Conservation (phyloP, 2,329 filamentous ascomycete genomes). For the Fusarium chuoi region DNA sequence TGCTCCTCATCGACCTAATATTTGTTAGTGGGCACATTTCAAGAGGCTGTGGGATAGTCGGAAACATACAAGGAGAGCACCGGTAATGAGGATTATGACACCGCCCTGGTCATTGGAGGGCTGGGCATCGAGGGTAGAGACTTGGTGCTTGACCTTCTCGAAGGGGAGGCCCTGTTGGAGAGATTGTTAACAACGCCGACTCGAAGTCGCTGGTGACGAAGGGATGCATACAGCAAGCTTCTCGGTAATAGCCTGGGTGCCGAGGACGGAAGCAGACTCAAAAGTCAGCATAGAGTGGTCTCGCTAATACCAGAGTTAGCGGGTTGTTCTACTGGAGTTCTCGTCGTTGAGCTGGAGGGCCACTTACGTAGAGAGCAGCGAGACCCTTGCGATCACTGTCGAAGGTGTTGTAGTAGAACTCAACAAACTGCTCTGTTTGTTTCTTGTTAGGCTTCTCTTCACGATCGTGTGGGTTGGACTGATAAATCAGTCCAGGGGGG, state of each 20-base stretch:
- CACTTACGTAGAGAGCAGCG: conserved; percentile 80
- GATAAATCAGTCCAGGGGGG: neutral
- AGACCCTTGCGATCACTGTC: conserved; percentile 76
- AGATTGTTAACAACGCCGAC: conserved; percentile 12
- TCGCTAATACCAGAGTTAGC: conserved; percentile 21
- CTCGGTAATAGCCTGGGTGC: conserved; percentile 73
- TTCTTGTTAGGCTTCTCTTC: conserved; percentile 3
- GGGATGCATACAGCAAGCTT: conserved; percentile 78
- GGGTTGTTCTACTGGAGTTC: conserved; percentile 66
- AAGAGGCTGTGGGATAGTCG: neutral
- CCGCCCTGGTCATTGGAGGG: conserved; percentile 72
- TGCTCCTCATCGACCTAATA: conserved; percentile 83
- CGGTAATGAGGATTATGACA: conserved; percentile 89
- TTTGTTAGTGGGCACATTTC: conserved; percentile 8
- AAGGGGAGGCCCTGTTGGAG: conserved; percentile 76
- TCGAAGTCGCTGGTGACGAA: neutral
- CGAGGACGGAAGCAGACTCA: conserved; percentile 75
- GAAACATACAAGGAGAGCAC: conserved; percentile 77
- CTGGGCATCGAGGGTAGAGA: conserved; percentile 84
- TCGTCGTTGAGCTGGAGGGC: neutral
- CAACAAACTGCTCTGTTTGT: conserved; percentile 80
- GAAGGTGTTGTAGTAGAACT: conserved; percentile 92
- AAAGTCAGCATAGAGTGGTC: conserved; percentile 90
- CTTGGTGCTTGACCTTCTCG: conserved; percentile 80
- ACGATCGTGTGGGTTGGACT: neutral